Conservation (phyloP, 108 stramenopile genomes). For the Tribonema minus region DNA sequence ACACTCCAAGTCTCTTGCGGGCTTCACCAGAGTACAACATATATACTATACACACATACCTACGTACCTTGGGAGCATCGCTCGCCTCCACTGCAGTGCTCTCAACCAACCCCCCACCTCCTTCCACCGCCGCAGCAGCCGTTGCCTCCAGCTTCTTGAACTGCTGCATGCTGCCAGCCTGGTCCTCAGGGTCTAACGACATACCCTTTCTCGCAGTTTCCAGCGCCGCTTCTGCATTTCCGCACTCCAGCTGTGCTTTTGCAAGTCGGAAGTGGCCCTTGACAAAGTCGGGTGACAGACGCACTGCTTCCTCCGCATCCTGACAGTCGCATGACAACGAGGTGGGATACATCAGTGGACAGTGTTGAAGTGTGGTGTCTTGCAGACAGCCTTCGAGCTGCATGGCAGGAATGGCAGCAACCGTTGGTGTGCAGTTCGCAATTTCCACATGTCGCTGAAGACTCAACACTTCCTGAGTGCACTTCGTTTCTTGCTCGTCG, state of each 20-base stretch:
- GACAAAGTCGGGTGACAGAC: neutral
- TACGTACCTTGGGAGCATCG: neutral
- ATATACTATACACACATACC: too few species aligned
- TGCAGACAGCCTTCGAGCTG: neutral
- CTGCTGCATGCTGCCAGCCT: neutral
- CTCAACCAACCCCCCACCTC: neutral
- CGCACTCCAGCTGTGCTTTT: conserved; percentile 36
- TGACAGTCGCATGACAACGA: neutral
- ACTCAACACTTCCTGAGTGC: neutral
- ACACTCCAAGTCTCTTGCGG: too few species aligned
- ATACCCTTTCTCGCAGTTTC: neutral
- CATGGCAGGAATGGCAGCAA: neutral
- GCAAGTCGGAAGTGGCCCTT: conserved; percentile 29
- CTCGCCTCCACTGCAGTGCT: neutral
- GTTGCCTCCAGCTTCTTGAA: neutral
- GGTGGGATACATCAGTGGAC: neutral
- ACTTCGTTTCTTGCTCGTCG: too few species aligned
- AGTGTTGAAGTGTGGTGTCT: neutral
- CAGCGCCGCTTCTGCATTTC: neutral
- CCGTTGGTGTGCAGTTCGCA: neutral
- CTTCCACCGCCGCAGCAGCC: neutral
- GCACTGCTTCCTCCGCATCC: conserved; percentile 16
- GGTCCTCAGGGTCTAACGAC: neutral
- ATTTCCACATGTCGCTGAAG: neutral
- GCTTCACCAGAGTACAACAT: too few species aligned